Percentiles rank a stretch among this genome's conserved stretches.
Evolutionary conservation across 192 early-diverging fungal genomes (phyloP).

Genomic region (Globomyces pollinis-pini): DNA sequence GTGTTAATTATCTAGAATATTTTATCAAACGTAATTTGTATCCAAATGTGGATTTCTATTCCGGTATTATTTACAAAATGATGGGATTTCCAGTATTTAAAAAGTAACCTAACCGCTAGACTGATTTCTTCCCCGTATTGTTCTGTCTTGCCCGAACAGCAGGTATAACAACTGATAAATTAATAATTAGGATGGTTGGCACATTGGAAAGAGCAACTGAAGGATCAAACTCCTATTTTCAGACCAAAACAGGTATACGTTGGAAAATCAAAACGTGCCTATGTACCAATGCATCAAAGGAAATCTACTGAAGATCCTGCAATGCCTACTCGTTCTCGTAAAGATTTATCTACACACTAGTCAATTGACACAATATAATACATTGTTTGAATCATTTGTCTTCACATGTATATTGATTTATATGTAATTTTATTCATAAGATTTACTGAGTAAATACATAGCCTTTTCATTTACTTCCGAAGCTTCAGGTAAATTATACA

Average conservation of each 20-base stretch:
- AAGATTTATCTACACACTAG: neutral
- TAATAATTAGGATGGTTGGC: slow-evolving; percentile 61
- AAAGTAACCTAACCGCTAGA: no score
- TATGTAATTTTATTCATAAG: slow-evolving; percentile 15
- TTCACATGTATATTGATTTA: neutral
- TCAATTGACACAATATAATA: neutral
- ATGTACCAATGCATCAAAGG: slow-evolving; percentile 10
- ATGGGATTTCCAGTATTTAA: slow-evolving; percentile 41
- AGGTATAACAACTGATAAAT: no score
- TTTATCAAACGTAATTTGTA: slow-evolving; percentile 52
- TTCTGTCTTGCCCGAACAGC: slow-evolving; percentile 33
- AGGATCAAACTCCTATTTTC: slow-evolving; percentile 53
- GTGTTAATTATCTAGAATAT: slow-evolving; percentile 20
- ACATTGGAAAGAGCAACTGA: slow-evolving; percentile 38
- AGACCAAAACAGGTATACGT: slow-evolving; percentile 56
- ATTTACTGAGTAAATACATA: slow-evolving; percentile 26
- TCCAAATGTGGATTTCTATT: slow-evolving; percentile 50
- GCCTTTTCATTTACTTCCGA: slow-evolving; percentile 28
- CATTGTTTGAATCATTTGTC: neutral
- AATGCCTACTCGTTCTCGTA: neutral
- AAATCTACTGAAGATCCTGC: neutral
- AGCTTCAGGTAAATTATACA: slow-evolving; percentile 12
- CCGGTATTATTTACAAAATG: slow-evolving; percentile 40
- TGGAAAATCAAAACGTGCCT: slow-evolving; percentile 32
- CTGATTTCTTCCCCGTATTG: slow-evolving; percentile 58